These are phyloP conservation scores for Podospora tetraspora DNA, from an alignment of 495 filamentous ascomycete species.

Conservation along the genomic window DNA sequence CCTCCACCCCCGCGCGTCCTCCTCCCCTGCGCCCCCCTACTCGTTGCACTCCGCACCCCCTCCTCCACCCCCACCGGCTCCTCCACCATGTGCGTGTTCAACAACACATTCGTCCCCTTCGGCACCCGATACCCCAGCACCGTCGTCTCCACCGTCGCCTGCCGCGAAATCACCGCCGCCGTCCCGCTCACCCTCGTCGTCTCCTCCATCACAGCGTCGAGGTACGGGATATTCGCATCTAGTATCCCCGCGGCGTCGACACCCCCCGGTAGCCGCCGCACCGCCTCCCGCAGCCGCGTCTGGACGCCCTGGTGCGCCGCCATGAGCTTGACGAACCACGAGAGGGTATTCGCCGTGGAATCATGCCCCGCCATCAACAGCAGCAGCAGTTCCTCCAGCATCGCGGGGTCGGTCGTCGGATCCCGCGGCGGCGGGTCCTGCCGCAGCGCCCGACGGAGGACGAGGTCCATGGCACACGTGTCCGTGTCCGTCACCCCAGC, in stretches of 20 bases:
- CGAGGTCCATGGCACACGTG: slow-evolving; percentile 35
- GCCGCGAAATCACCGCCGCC: slow-evolving; percentile 21
- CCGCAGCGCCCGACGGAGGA: slow-evolving; percentile 28
- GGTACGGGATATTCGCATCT: slow-evolving; percentile 30
- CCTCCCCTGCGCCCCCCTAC: slow-evolving; percentile 19
- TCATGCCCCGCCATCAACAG: slow-evolving; percentile 24
- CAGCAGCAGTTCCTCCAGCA: slow-evolving; percentile 28
- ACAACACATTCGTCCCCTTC: slow-evolving; percentile 29
- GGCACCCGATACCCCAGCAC: slow-evolving; percentile 31
- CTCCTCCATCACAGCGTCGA: slow-evolving; percentile 36
- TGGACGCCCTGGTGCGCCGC: slow-evolving; percentile 23
- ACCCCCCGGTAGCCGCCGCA: slow-evolving; percentile 16
- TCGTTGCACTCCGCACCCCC: slow-evolving; percentile 17
- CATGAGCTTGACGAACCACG: slow-evolving; percentile 36
- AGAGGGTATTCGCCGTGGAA: slow-evolving; percentile 26
- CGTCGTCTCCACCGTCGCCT: slow-evolving; percentile 29
- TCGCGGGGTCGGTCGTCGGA: slow-evolving; percentile 21
- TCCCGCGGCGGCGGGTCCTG: slow-evolving; percentile 16
- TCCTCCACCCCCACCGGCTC: slow-evolving; percentile 10
- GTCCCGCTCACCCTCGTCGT: slow-evolving; percentile 25
- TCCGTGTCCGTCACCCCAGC: slow-evolving; percentile 10
- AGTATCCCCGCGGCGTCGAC: slow-evolving; percentile 23
- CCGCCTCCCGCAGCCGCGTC: slow-evolving; percentile 19
- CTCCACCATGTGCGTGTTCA: slow-evolving; percentile 13
- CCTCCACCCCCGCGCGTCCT: slow-evolving; percentile 14